phyloP scores from a whole-genome alignment of 768 basidiomycete species.

The Holtermanniella nyarrowii region DNA sequence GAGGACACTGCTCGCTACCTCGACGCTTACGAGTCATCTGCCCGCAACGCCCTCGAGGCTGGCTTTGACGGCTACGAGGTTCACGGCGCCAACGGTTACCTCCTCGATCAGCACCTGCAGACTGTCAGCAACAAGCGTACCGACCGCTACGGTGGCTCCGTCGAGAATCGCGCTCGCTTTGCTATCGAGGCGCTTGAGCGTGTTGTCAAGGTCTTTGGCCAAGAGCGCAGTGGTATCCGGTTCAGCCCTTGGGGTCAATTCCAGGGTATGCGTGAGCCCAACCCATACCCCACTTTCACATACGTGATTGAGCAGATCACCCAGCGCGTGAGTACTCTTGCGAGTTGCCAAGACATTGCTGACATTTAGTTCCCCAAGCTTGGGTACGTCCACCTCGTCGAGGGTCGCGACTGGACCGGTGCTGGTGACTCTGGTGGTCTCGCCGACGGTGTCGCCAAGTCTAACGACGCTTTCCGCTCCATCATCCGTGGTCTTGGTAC shows the following conservation, averaged over 20 bases:
- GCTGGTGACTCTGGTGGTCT: not conserved
- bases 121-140: slow-evolving; percentile 51
- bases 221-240: slow-evolving; percentile 50
- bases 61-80: slow-evolving; percentile 61
- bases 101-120: slow-evolving; percentile 56
- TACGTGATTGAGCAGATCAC: slow-evolving; percentile 3
- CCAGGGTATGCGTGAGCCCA: slow-evolving; percentile 38
- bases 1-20: slow-evolving; percentile 45
- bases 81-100: slow-evolving; percentile 44
- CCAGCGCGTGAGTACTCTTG: not conserved
- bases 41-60: slow-evolving; percentile 52
- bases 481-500: slow-evolving; percentile 17
- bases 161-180: slow-evolving; percentile 55
- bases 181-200: slow-evolving; percentile 50
- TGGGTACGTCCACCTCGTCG: slow-evolving; percentile 13
- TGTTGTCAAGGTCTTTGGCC: slow-evolving; percentile 49
- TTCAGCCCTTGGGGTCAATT: slow-evolving; percentile 53
- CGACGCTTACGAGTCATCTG: slow-evolving; percentile 48
- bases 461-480: slow-evolving; percentile 17
- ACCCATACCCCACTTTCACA: slow-evolving; percentile 10
- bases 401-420: slow-evolving; percentile 9
- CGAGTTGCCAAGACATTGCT: not conserved
- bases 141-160: slow-evolving; percentile 59
- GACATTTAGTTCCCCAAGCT: slow-evolving; percentile 12
- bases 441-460: slow-evolving; percentile 7